These are phyloP conservation scores for Schizophyllum amplum DNA, from an alignment of 1,284 basidiomycete genomes.

Conservation along the genomic window DNA sequence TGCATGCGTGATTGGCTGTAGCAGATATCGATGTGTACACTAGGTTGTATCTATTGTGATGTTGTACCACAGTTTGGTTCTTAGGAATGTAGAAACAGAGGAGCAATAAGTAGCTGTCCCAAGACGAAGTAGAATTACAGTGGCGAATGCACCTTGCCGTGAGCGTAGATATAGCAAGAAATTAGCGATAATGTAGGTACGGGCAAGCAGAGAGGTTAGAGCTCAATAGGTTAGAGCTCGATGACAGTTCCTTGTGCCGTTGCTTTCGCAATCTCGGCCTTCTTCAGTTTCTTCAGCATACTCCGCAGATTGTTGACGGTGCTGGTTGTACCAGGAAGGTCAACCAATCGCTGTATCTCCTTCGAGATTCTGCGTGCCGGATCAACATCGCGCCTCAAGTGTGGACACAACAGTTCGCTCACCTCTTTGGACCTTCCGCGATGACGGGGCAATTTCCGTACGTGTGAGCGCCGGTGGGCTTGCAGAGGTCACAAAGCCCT, in stretches of 20 bases:
- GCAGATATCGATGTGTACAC: not conserved
- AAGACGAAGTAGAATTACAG: too few species aligned
- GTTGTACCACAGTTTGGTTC: not conserved
- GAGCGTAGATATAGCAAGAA: not conserved
- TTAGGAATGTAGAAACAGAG: too few species aligned
- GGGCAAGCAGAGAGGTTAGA: not conserved
- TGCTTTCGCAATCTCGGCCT: constrained; percentile 15
- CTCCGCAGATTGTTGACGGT: constrained; percentile 35
- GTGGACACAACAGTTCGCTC: constrained; percentile 7
- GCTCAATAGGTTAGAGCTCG: constrained; percentile 16
- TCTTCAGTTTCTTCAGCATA: constrained; percentile 36
- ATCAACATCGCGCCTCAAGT: constrained; percentile 5
- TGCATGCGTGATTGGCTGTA: not conserved
- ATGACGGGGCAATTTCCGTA: constrained; percentile 47
- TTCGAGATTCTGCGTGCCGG: constrained; percentile 29
- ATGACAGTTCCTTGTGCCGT: constrained; percentile 10
- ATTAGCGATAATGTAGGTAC: not conserved
- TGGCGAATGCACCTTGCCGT: not conserved
- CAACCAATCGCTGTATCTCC: constrained; percentile 41
- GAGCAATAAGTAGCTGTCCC: too few species aligned
- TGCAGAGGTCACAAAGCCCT: constrained; percentile 39
- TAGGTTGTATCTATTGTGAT: not conserved
- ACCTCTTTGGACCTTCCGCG: constrained; percentile 43
- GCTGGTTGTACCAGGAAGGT: constrained; percentile 26
- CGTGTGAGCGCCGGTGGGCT: constrained; percentile 29